These are phyloP conservation scores for Trichoderma simmonsii DNA, from an alignment of 2,329 filamentous ascomycete genomes.

Conservation along the genomic window DNA sequence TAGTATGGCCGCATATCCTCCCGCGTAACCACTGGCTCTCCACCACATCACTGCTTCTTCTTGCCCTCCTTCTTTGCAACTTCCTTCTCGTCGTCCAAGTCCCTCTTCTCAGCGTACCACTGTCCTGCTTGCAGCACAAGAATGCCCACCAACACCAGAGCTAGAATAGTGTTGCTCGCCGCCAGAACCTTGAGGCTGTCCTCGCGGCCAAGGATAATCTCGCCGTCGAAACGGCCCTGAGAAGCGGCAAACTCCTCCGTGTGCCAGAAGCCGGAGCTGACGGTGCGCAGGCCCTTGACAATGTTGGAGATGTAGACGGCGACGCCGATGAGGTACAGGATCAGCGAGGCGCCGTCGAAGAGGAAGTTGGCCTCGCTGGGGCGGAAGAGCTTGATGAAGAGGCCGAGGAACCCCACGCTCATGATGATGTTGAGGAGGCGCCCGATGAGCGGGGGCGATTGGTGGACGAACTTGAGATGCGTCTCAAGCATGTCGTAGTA, in stretches of 20 bases:
- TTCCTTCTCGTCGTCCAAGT: slow-evolving; percentile 72
- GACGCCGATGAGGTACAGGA: slow-evolving; percentile 80
- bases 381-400: slow-evolving; percentile 92
- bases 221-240: slow-evolving; percentile 48
- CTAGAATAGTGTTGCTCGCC: slow-evolving; percentile 94
- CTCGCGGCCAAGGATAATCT: slow-evolving; percentile 73
- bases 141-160: slow-evolving; percentile 86
- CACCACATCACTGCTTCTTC: slow-evolving; percentile 35
- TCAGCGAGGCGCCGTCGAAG: slow-evolving; percentile 80
- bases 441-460: slow-evolving; percentile 84
- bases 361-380: slow-evolving; percentile 93
- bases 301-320: slow-evolving; percentile 96
- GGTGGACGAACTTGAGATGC: slow-evolving; percentile 88
- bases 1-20: background rate
- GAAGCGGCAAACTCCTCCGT: slow-evolving; percentile 40
- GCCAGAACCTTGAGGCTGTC: slow-evolving; percentile 88
- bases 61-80: slow-evolving; percentile 46
- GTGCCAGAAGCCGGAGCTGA: slow-evolving; percentile 66
- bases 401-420: slow-evolving; percentile 79
- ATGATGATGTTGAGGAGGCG: slow-evolving; percentile 94
- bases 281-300: slow-evolving; percentile 85
- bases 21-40: background rate
- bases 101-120: slow-evolving; percentile 97
- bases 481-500: slow-evolving; percentile 85
- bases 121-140: slow-evolving; percentile 91